phyloP scores from a whole-genome alignment of 1,139 yeast genomes.

The Kodamaea plutei region DNA sequence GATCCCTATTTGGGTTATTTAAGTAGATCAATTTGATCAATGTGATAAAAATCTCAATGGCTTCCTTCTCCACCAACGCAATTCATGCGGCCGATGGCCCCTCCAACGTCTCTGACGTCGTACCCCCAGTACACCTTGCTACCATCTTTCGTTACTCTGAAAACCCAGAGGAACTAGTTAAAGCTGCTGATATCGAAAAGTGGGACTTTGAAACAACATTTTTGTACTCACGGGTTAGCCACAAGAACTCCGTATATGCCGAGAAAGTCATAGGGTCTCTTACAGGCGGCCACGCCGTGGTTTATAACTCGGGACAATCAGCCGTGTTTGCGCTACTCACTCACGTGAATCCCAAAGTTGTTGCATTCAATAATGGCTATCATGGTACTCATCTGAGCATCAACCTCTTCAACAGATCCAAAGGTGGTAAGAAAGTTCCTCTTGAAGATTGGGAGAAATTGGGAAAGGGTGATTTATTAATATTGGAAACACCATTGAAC shows the following conservation, averaged over 20 bases:
- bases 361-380: constrained; percentile 77
- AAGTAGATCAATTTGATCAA: no score
- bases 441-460: constrained; percentile 47
- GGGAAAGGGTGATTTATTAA: constrained; percentile 69
- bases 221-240: constrained; percentile 65
- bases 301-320: constrained; percentile 71
- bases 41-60: no score
- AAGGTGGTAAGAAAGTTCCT: constrained; percentile 50
- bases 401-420: constrained; percentile 56
- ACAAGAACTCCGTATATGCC: constrained; percentile 64
- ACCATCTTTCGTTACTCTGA: constrained; percentile 69
- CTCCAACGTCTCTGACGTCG: constrained; percentile 50
- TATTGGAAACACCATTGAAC: constrained; percentile 84
- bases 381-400: constrained; percentile 80
- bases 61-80: constrained; percentile 47
- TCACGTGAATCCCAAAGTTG: constrained; percentile 65
- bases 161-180: constrained; percentile 51
- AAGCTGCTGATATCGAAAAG: constrained; percentile 31
- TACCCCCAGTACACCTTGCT: constrained; percentile 77
- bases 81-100: constrained; percentile 62
- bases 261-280: constrained; percentile 64
- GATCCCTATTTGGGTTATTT: not conserved
- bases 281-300: constrained; percentile 52
- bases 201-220: constrained; percentile 12
- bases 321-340: constrained; percentile 78